These are phyloP conservation scores for Rhipidocladum racemiflorum DNA, from an alignment of 176 grass and related monocot species.

Conservation along the genomic window DNA sequence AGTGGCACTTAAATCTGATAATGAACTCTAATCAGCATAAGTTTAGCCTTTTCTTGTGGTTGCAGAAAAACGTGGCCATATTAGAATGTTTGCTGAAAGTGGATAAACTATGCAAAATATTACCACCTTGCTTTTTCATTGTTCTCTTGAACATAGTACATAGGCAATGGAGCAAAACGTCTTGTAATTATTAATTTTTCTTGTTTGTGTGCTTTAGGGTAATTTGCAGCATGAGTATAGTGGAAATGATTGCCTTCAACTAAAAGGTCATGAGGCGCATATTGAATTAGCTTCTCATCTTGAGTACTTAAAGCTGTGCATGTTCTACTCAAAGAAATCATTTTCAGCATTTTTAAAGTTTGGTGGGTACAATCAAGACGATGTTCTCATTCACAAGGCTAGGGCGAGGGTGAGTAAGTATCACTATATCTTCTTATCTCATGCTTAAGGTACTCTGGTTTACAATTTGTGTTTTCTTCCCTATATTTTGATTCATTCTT, in stretches of 20 bases:
- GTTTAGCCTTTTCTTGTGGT: neutral
- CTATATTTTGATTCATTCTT: constrained; percentile 18
- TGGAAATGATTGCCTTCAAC: constrained; percentile 65
- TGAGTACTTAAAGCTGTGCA: constrained; percentile 73
- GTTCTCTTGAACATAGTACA: neutral
- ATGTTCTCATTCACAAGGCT: constrained; percentile 71
- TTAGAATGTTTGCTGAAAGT: neutral
- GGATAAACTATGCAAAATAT: neutral
- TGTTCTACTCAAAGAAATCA: constrained; percentile 84
- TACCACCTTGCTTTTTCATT: neutral
- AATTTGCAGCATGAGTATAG: constrained; percentile 66
- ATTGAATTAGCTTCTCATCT: constrained; percentile 62
- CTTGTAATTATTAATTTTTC: constrained; percentile 2
- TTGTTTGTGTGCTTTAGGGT: constrained; percentile 34
- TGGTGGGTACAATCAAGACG: constrained; percentile 66
- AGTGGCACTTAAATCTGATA: neutral
- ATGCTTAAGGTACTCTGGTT: neutral
- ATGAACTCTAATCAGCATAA: neutral
- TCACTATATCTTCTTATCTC: constrained; percentile 3
- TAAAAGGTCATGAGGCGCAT: constrained; percentile 57
- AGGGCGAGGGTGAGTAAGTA: constrained; percentile 86
- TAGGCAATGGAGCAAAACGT: neutral
- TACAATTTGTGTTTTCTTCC: neutral
- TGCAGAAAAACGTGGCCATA: neutral
- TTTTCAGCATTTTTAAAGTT: constrained; percentile 73